A percentile compares a stretch with the other conserved stretches of the same genome.
Conservation (phyloP, 345 rosid species). For the Viola odorata region DNA sequence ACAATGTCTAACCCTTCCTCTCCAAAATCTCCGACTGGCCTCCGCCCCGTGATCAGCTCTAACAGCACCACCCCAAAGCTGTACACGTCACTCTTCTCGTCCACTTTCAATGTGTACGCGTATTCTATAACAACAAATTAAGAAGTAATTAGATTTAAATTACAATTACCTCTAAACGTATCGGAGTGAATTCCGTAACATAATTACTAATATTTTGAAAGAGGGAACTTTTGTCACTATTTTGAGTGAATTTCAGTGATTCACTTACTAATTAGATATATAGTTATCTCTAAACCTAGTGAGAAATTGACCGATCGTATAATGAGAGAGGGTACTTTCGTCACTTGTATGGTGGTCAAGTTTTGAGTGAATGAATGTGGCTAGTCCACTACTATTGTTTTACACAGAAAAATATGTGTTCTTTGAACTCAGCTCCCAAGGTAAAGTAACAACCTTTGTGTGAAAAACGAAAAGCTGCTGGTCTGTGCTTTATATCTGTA, state of each 20-base stretch:
- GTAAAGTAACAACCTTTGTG: conserved; percentile 4
- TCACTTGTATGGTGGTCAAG: background rate
- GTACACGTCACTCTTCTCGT: conserved; percentile 70
- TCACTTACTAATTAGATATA: too few relatives aligned
- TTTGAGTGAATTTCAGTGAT: too few relatives aligned
- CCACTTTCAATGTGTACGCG: conserved; percentile 65
- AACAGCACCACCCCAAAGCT: conserved; percentile 64
- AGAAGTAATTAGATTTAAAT: background rate
- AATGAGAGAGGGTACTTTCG: background rate
- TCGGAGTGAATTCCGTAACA: too few relatives aligned
- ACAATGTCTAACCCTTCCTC: conserved; percentile 61
- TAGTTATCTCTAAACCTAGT: too few relatives aligned
- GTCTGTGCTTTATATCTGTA: conserved; percentile 5
- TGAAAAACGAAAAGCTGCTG: conserved; percentile 4
- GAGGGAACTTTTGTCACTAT: too few relatives aligned
- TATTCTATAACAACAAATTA: conserved; percentile 34
- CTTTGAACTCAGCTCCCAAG: conserved; percentile 9
- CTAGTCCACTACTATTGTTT: background rate
- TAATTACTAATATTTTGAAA: background rate
- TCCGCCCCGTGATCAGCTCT: conserved; percentile 52
- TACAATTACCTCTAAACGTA: background rate
- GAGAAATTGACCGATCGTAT: too few relatives aligned
- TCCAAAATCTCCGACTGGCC: conserved; percentile 55
- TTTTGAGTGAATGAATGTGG: background rate
- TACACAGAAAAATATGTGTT: conserved; percentile 1